These are phyloP conservation scores for Fusarium vanettenii DNA, from an alignment of 2,329 filamentous ascomycete species.

Conservation along the genomic window DNA sequence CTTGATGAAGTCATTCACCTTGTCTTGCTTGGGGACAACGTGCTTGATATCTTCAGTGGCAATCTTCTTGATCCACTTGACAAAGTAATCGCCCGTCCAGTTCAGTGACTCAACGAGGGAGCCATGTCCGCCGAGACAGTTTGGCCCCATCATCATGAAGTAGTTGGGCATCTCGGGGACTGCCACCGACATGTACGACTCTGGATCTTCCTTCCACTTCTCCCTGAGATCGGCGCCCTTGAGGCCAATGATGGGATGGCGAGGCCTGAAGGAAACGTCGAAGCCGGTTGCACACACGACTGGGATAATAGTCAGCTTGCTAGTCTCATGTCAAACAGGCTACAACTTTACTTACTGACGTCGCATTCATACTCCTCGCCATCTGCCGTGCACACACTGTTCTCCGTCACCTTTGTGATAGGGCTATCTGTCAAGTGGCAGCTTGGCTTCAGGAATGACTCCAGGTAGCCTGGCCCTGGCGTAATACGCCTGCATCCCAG, in stretches of 20 bases:
- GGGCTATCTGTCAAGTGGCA: constrained; percentile 35
- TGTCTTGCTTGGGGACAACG: constrained; percentile 34
- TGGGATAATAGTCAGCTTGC: not conserved
- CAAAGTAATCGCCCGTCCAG: constrained; percentile 41
- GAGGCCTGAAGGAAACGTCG: constrained; percentile 63
- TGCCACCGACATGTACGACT: constrained; percentile 45
- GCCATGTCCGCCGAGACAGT: constrained; percentile 38
- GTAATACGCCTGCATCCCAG: constrained; percentile 35
- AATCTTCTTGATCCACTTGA: constrained; percentile 41
- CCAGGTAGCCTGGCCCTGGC: constrained; percentile 34
- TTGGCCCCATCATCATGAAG: constrained; percentile 44
- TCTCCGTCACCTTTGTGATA: constrained; percentile 34
- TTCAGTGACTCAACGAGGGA: constrained; percentile 38
- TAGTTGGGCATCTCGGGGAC: constrained; percentile 47
- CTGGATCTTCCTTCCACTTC: constrained; percentile 58
- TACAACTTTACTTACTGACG: constrained; percentile 25
- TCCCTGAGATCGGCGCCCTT: constrained; percentile 60
- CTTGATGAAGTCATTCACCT: constrained; percentile 37
- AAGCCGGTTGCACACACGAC: constrained; percentile 68
- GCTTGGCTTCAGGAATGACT: constrained; percentile 34
- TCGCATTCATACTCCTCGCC: constrained; percentile 36
- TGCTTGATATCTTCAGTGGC: constrained; percentile 38
- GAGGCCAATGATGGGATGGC: constrained; percentile 62
- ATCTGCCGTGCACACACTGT: constrained; percentile 31
- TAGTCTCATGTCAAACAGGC: not conserved